phyloP scores from a whole-genome alignment of 768 basidiomycete genomes.

The Suillus decipiens region DNA sequence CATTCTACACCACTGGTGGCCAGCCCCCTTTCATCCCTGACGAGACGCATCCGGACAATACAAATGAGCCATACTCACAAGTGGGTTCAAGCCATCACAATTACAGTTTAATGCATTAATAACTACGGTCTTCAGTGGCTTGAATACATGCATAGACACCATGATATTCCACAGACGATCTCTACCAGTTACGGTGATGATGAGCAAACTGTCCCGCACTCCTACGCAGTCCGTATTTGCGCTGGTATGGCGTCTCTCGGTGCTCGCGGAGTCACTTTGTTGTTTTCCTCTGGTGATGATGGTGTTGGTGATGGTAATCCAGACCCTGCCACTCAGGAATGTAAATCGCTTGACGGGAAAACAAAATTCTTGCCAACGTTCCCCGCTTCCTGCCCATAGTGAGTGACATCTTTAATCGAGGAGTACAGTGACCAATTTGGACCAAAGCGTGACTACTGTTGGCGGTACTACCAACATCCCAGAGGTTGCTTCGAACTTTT shows the following conservation, averaged over 20 bases:
- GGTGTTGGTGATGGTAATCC: slow-evolving; percentile 69
- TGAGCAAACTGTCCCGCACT: slow-evolving; percentile 72
- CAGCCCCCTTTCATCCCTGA: slow-evolving; percentile 60
- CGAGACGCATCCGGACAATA: slow-evolving; percentile 35
- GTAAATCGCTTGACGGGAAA: slow-evolving; percentile 61
- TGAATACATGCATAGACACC: slow-evolving; percentile 51
- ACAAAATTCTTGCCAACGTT: slow-evolving; percentile 60
- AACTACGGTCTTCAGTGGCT: slow-evolving; percentile 50
- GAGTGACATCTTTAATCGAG: slow-evolving; percentile 15
- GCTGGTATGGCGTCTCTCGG: slow-evolving; percentile 65
- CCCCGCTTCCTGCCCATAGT: slow-evolving; percentile 65
- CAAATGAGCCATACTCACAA: slow-evolving; percentile 51
- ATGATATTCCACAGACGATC: slow-evolving; percentile 55
- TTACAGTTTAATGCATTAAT: not conserved
- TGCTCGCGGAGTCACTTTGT: slow-evolving; percentile 62
- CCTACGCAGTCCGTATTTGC: slow-evolving; percentile 62
- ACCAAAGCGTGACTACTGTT: slow-evolving; percentile 64
- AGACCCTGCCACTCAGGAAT: slow-evolving; percentile 52
- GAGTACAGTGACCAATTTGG: not conserved
- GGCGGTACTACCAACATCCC: slow-evolving; percentile 64
- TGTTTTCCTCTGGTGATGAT: slow-evolving; percentile 66
- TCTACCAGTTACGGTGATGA: slow-evolving; percentile 75
- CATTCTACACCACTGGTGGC: slow-evolving; percentile 65
- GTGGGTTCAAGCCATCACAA: slow-evolving; percentile 29
- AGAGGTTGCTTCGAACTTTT: slow-evolving; percentile 61